Percentiles rank a stretch among this genome's conserved stretches.
Conservation (phyloP, 108 stramenopile genomes). For the Cyclotella kingstonii region DNA sequence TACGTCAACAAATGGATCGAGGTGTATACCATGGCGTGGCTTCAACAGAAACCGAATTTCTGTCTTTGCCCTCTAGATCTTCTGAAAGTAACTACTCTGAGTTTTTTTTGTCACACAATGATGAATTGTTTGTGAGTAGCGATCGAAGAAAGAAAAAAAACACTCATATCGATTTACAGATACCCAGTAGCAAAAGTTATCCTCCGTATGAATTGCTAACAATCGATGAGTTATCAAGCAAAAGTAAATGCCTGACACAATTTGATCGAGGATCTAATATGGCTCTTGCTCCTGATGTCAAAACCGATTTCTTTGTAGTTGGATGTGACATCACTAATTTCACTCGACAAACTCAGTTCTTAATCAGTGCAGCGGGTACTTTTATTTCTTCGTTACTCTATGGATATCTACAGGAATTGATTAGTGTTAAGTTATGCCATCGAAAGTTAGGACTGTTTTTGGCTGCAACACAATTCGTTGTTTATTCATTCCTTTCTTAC, state of each 20-base stretch:
- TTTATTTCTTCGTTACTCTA: slow-evolving; percentile 82
- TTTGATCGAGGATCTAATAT: neutral
- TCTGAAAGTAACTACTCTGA: neutral
- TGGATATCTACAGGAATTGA: slow-evolving; percentile 86
- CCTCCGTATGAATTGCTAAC: slow-evolving; percentile 14
- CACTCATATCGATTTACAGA: neutral
- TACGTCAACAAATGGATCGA: slow-evolving; percentile 23
- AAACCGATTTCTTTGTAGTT: slow-evolving; percentile 49
- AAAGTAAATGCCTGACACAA: neutral
- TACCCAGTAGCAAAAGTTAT: neutral
- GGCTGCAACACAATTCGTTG: slow-evolving; percentile 74
- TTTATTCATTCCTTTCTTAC: slow-evolving; percentile 69
- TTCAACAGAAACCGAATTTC: slow-evolving; percentile 4
- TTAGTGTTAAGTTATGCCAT: slow-evolving; percentile 71
- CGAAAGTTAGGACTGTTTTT: slow-evolving; percentile 83
- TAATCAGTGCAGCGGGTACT: slow-evolving; percentile 72
- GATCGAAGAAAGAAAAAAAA: neutral
- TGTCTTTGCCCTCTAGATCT: neutral
- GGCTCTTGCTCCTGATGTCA: neutral
- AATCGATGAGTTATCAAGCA: slow-evolving; percentile 5
- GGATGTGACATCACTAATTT: slow-evolving; percentile 71
- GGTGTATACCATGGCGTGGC: neutral
- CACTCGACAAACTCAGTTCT: slow-evolving; percentile 61
- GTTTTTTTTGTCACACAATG: slow-evolving; percentile 4
- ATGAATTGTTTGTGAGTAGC: slow-evolving; percentile 2